Evolutionary conservation across 2,329 filamentous ascomycete genomes (phyloP).

Genomic region (Trichoderma sp.): DNA sequence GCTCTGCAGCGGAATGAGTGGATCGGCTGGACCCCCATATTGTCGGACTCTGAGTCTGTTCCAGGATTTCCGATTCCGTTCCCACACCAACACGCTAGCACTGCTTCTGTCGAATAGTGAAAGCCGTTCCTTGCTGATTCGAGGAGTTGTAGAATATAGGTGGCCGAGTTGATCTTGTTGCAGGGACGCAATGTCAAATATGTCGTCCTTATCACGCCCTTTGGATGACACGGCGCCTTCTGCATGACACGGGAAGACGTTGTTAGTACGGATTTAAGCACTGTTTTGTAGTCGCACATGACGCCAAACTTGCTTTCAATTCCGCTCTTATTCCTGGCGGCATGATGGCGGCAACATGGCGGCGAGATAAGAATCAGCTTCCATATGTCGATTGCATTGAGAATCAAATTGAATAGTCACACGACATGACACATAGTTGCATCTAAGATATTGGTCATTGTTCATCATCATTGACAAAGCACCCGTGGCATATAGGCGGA

Average conservation of each 20-base stretch:
- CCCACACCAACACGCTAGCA: not conserved
- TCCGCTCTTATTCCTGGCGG: not conserved
- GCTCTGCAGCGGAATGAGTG: conserved; percentile 14
- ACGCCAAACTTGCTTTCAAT: not conserved
- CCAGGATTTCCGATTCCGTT: conserved; percentile 2
- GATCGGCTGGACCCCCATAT: not conserved
- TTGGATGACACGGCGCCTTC: conserved; percentile 9
- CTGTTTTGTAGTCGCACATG: not conserved
- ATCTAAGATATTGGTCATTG: not conserved
- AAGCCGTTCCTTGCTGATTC: not conserved
- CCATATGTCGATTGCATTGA: not conserved
- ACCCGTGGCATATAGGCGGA: not conserved
- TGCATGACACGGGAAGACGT: not conserved
- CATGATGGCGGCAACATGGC: not conserved
- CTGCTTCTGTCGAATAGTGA: not conserved
- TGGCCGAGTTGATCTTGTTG: not conserved
- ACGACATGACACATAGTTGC: not conserved
- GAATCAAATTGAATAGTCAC: not conserved
- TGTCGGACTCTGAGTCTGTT: not conserved
- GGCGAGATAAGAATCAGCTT: not conserved
- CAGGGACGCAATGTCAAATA: conserved; percentile 15
- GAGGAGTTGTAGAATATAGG: not conserved
- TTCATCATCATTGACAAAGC: not conserved
- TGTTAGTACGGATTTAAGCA: not conserved
- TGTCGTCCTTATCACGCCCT: conserved; percentile 13